A percentile compares a stretch with the other conserved stretches of the same genome.
Conservation (phyloP, 2,329 filamentous ascomycete species). For the Epichloe typhina region DNA sequence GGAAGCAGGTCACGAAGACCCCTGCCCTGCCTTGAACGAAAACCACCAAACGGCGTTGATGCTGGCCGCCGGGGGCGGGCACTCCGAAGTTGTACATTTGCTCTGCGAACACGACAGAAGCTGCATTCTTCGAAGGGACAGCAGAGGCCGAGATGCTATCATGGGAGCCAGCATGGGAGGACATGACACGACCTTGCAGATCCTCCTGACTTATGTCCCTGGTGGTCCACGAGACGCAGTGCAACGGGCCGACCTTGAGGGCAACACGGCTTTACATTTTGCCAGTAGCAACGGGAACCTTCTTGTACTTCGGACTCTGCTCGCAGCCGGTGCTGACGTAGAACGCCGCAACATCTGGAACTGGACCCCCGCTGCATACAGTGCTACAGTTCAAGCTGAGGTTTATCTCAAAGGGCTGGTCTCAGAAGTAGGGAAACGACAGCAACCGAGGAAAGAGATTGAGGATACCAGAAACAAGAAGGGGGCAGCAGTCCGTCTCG, state of each 20-base stretch:
- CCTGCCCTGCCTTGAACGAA: conserved; percentile 63
- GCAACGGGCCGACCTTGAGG: conserved; percentile 49
- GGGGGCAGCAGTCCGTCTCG: conserved; percentile 30
- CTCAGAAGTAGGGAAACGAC: conserved; percentile 52
- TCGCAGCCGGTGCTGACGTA: conserved; percentile 67
- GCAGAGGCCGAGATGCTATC: conserved; percentile 56
- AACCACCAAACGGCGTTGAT: conserved; percentile 70
- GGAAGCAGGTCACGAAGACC: conserved; percentile 60
- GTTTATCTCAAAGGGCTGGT: conserved; percentile 72
- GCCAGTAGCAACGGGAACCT: conserved; percentile 72
- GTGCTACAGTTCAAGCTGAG: conserved; percentile 68
- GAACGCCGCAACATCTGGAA: conserved; percentile 59
- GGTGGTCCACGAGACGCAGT: conserved; percentile 40
- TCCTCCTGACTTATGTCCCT: conserved; percentile 48
- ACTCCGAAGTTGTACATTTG: conserved; percentile 60
- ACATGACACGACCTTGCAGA: conserved; percentile 51
- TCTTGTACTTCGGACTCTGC: conserved; percentile 60
- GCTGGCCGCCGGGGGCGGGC: conserved; percentile 57
- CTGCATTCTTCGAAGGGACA: conserved; percentile 52
- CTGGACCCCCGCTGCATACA: conserved; percentile 78
- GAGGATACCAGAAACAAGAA: conserved; percentile 29
- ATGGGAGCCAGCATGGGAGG: conserved; percentile 50
- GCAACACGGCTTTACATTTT: conserved; percentile 82
- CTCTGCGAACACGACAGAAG: conserved; percentile 51
- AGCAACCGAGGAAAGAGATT: conserved; percentile 25